Conservation (phyloP, 352 stramenopile species). For the Plasmopara viticola region DNA sequence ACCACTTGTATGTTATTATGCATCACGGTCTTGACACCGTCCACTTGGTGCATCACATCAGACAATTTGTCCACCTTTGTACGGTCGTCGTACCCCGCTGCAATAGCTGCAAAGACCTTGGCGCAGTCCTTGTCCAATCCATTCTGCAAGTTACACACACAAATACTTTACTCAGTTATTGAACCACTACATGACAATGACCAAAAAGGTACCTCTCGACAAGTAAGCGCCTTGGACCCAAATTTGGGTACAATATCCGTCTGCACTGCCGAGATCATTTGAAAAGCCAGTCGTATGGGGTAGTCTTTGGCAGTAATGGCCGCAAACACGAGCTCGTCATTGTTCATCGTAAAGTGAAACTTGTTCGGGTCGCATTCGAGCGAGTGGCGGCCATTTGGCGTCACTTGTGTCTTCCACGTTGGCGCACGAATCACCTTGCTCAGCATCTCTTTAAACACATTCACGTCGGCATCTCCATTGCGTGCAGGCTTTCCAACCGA, state of each 20-base stretch:
- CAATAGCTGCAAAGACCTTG: conserved; percentile 56
- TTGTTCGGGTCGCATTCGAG: conserved; percentile 85
- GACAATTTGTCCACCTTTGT: conserved; percentile 86
- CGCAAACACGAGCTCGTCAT: conserved; percentile 79
- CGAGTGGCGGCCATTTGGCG: conserved; percentile 78
- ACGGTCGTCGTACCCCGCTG: conserved; percentile 71
- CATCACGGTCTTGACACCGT: conserved; percentile 79
- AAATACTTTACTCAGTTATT: neutral
- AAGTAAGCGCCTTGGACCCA: conserved; percentile 65
- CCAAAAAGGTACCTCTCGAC: conserved; percentile 49
- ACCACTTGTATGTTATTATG: conserved; percentile 86
- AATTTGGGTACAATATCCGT: conserved; percentile 74
- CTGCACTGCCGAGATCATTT: conserved; percentile 73
- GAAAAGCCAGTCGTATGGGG: conserved; percentile 74
- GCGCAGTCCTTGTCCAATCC: conserved; percentile 73
- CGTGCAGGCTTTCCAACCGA: conserved; percentile 30
- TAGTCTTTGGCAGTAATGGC: conserved; percentile 79
- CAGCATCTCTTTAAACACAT: conserved; percentile 74
- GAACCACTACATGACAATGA: neutral
- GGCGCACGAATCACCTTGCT: conserved; percentile 74
- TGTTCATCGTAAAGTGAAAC: conserved; percentile 87
- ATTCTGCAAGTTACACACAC: conserved; percentile 28
- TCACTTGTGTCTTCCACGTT: conserved; percentile 83
- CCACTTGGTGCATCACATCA: conserved; percentile 77
- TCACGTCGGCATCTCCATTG: conserved; percentile 46